Conservation (phyloP, 2,329 filamentous ascomycete genomes). For the Claviceps sp. region DNA sequence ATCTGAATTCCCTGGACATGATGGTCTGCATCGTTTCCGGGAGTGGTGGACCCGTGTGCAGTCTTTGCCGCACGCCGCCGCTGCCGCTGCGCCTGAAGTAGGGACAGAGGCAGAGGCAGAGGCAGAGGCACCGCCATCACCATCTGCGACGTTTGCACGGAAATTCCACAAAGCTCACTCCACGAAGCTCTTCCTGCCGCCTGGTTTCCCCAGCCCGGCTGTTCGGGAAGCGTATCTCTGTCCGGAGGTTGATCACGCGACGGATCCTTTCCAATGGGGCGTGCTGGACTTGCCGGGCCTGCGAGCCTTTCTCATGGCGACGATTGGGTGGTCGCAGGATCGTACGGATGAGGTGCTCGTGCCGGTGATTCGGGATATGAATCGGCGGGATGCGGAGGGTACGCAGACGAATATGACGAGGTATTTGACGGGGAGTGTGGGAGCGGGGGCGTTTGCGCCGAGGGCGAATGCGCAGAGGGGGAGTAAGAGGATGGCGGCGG, state of each 20-base stretch:
- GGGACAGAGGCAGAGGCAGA: not conserved
- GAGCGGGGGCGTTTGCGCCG: slow-evolving; percentile 49
- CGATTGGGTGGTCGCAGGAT: slow-evolving; percentile 86
- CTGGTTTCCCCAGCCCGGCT: slow-evolving; percentile 61
- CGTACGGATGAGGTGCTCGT: slow-evolving; percentile 91
- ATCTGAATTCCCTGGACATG: slow-evolving; percentile 61
- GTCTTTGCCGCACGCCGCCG: slow-evolving; percentile 38
- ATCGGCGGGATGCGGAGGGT: slow-evolving; percentile 71
- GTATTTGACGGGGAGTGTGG: slow-evolving; percentile 68
- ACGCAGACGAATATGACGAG: slow-evolving; percentile 95
- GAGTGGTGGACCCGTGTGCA: slow-evolving; percentile 83
- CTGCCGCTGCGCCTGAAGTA: not conserved
- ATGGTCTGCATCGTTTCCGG: slow-evolving; percentile 59
- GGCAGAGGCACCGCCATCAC: slow-evolving; percentile 34
- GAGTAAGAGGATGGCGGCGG: slow-evolving; percentile 63
- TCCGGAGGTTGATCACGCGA: slow-evolving; percentile 70
- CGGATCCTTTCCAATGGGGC: slow-evolving; percentile 84
- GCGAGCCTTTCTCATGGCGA: slow-evolving; percentile 72
- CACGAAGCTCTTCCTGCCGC: slow-evolving; percentile 74
- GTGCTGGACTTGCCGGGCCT: slow-evolving; percentile 84
- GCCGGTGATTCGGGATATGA: slow-evolving; percentile 93
- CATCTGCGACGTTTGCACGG: slow-evolving; percentile 46
- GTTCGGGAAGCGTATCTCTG: slow-evolving; percentile 75
- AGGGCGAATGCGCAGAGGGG: slow-evolving; percentile 46
- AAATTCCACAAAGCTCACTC: slow-evolving; percentile 73